Conservation (phyloP, 805 yeast genomes). For the Wickerhamiella kurtzmanii region DNA sequence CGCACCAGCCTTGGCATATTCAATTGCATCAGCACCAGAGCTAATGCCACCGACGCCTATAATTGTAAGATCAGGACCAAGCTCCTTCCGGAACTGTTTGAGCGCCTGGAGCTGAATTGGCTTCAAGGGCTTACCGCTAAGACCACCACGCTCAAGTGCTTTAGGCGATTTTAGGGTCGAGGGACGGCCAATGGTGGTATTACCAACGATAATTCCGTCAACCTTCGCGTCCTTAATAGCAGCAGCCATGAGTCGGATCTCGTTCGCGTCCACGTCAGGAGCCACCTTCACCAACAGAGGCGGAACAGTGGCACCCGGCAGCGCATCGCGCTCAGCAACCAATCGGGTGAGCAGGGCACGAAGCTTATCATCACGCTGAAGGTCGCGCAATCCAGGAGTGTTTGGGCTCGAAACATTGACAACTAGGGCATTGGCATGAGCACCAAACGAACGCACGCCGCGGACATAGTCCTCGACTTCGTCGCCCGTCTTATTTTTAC, state of each 20-base stretch:
- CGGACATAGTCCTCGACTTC: conserved; percentile 73
- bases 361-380: conserved; percentile 66
- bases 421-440: conserved; percentile 76
- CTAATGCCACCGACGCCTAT: conserved; percentile 93
- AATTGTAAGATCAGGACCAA: conserved; percentile 62
- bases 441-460: conserved; percentile 74
- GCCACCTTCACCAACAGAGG: conserved; percentile 86
- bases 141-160: conserved; percentile 50
- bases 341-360: conserved; percentile 54
- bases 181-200: conserved; percentile 85
- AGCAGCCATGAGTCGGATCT: conserved; percentile 67
- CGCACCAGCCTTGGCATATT: conserved; percentile 89
- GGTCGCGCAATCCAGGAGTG: conserved; percentile 84
- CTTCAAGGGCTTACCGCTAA: conserved; percentile 86
- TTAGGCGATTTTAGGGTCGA: conserved; percentile 38
- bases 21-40: conserved; percentile 77
- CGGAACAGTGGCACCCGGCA: conserved; percentile 41
- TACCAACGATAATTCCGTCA: conserved; percentile 86
- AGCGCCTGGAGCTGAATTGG: conserved; percentile 64
- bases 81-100: conserved; percentile 53
- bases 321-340: conserved; percentile 49
- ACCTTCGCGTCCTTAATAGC: conserved; percentile 64
- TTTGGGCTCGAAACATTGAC: conserved; percentile 91
- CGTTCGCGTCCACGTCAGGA: conserved; percentile 76
- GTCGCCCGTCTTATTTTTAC: conserved; percentile 86